Evolutionary conservation across 345 rosid species (phyloP).

Genomic region (Lepidium sativum): DNA sequence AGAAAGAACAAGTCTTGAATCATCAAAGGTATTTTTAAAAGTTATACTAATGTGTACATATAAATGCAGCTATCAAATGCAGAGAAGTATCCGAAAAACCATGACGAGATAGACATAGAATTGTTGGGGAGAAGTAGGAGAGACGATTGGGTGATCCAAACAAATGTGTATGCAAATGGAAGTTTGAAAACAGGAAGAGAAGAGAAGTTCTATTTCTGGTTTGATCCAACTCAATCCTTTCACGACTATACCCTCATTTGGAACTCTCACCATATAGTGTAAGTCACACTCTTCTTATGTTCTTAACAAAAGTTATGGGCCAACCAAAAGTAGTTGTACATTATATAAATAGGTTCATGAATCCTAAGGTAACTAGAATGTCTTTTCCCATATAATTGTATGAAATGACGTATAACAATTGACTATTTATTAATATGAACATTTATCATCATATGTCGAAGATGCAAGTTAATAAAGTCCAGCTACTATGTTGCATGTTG

Average conservation of each 20-base stretch:
- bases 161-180: slow-evolving; percentile 80
- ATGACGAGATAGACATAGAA: slow-evolving; percentile 90
- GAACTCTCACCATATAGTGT: slow-evolving; percentile 81
- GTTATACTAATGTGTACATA: background rate
- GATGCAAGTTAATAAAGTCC: background rate
- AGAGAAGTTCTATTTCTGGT: slow-evolving; percentile 90
- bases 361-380: background rate
- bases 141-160: slow-evolving; percentile 77
- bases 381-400: background rate
- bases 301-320: background rate
- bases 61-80: slow-evolving; percentile 61
- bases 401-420: background rate
- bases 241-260: slow-evolving; percentile 80
- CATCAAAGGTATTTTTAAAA: background rate
- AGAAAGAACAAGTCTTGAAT: background rate
- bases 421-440: background rate
- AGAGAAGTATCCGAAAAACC: slow-evolving; percentile 57
- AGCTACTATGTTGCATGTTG: background rate
- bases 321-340: slow-evolving; percentile 1
- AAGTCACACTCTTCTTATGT: slow-evolving; percentile 29
- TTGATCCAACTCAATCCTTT: slow-evolving; percentile 67
- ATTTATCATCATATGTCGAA: background rate
- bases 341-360: background rate
- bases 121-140: slow-evolving; percentile 72
- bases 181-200: slow-evolving; percentile 73